A percentile compares a stretch with the other conserved stretches of the same genome.
Conservation (phyloP, 805 yeast genomes). For the Kockiozyma suomiensis region DNA sequence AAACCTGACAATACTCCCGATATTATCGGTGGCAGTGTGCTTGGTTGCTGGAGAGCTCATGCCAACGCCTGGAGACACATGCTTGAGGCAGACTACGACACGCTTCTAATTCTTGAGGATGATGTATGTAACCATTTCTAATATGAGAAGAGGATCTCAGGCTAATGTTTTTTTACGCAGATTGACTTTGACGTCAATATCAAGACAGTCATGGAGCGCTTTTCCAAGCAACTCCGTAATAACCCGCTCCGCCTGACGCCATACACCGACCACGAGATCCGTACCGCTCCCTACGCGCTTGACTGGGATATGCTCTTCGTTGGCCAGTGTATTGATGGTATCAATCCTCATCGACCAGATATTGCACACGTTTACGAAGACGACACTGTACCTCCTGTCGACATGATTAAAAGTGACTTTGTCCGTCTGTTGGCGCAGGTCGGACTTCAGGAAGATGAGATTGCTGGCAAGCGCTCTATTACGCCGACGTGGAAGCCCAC, state of each 20-base stretch:
- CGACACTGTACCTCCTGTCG: conserved; percentile 9
- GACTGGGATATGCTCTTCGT: conserved; percentile 26
- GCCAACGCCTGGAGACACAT: conserved; percentile 23
- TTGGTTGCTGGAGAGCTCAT: conserved; percentile 29
- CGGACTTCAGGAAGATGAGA: conserved; percentile 8
- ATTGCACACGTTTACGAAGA: conserved; percentile 17
- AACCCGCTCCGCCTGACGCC: conserved; percentile 15
- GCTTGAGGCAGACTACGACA: conserved; percentile 19
- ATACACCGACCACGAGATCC: conserved; percentile 19
- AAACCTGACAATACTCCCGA: conserved; percentile 12
- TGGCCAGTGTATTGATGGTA: conserved; percentile 20
- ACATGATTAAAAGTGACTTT: conserved; percentile 1
- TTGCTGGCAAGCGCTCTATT: conserved; percentile 14
- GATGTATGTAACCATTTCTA: conserved; percentile 5
- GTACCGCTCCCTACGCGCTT: conserved; percentile 26
- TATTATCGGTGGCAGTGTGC: conserved; percentile 7
- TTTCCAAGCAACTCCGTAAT: conserved; percentile 15
- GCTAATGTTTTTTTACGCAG: background rate
- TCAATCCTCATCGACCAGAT: conserved; percentile 17
- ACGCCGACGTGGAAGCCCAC: conserved; percentile 20
- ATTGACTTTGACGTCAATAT: conserved; percentile 23
- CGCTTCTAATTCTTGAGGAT: conserved; percentile 22
- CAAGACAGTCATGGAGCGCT: conserved; percentile 16
- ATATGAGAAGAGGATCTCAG: background rate
- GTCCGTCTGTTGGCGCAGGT: background rate